These are phyloP conservation scores for Geotrichum reessii DNA, from an alignment of 1,139 yeast species.

Conservation along the genomic window DNA sequence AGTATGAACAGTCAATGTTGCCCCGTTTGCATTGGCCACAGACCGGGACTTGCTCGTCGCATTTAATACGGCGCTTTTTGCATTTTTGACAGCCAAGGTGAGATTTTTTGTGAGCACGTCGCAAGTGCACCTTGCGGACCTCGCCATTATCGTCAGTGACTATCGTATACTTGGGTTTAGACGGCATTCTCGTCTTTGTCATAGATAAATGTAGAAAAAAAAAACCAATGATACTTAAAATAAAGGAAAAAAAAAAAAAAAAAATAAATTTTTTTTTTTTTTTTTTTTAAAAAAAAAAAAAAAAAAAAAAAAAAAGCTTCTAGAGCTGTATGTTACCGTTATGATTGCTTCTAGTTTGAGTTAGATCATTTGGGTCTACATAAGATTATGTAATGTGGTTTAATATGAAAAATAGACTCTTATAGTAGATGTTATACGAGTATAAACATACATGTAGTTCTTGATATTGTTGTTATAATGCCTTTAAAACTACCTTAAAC, in stretches of 20 bases:
- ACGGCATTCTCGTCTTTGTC: background rate
- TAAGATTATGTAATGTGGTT: background rate
- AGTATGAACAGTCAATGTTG: constrained; percentile 36
- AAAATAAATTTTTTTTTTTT: background rate
- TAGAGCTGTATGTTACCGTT: background rate
- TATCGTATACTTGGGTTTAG: background rate
- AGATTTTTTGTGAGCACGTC: constrained; percentile 59
- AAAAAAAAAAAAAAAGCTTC: too few species aligned
- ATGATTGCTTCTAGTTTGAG: background rate
- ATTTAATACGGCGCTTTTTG: constrained; percentile 59
- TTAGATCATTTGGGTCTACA: background rate
- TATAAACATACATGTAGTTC: too few species aligned
- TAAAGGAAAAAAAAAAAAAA: background rate
- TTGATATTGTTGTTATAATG: too few species aligned
- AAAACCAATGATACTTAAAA: background rate
- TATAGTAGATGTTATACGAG: too few species aligned
- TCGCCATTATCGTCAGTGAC: constrained; percentile 2
- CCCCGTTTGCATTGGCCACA: constrained; percentile 60
- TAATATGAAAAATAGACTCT: too few species aligned
- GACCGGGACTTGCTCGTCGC: constrained; percentile 59
- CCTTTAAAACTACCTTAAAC: too few species aligned
- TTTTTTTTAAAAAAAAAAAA: too few species aligned
- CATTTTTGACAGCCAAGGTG: constrained; percentile 55
- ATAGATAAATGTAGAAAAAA: background rate
- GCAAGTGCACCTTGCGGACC: constrained; percentile 33